A percentile compares a stretch with the other conserved stretches of the same genome.
Conservation (phyloP, 306 rosid genomes). For the Cajanus cajan region DNA sequence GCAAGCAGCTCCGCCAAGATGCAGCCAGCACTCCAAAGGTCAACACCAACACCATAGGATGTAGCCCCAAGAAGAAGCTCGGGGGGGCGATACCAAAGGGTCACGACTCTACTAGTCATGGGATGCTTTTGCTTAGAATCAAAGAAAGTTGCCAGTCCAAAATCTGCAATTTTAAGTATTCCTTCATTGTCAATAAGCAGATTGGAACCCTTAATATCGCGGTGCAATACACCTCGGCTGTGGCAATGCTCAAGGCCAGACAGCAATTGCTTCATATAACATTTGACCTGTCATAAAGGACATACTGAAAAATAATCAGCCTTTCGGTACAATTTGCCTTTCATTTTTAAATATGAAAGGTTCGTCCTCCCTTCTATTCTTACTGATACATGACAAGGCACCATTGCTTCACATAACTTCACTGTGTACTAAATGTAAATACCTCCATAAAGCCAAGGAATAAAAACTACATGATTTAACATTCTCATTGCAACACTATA, state of each 20-base stretch:
- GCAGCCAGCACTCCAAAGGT: conserved; percentile 98
- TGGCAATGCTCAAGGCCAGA: conserved; percentile 97
- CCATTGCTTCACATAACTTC: neutral
- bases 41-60: conserved; percentile 63
- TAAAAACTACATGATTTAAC: neutral
- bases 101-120: conserved; percentile 92
- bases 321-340: neutral
- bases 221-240: conserved; percentile 81
- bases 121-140: conserved; percentile 64
- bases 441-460: conserved; percentile 14
- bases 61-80: conserved; percentile 95
- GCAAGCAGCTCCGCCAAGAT: conserved; percentile 86
- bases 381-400: neutral
- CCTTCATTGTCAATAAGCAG: conserved; percentile 79
- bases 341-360: neutral
- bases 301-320: conserved; percentile 35
- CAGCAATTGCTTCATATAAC: conserved; percentile 80
- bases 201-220: conserved; percentile 94
- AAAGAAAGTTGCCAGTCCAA: conserved; percentile 77
- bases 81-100: conserved; percentile 97
- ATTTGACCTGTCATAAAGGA: conserved; percentile 63
- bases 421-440: neutral
- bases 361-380: neutral
- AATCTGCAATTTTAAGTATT: conserved; percentile 82
- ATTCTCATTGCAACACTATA: neutral